phyloP scores from a whole-genome alignment of 371 early-diverging fungal genomes.

The Mucor plumbeus region DNA sequence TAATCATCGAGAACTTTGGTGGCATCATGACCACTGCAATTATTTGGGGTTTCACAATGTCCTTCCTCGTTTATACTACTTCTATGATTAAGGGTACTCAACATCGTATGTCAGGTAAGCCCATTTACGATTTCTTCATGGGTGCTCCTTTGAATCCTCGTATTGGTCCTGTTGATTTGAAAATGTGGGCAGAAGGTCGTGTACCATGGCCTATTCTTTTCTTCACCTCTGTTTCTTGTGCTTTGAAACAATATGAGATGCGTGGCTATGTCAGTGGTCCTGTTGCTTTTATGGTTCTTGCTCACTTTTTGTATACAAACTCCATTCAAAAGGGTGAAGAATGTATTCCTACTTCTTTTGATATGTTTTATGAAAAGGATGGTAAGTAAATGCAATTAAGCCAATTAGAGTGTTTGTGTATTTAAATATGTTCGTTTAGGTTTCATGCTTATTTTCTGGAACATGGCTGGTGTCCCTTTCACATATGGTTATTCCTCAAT shows the following conservation, averaged over 20 bases:
- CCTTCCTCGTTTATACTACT: conserved; percentile 47
- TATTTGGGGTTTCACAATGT: conserved; percentile 60
- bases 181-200: conserved; percentile 87
- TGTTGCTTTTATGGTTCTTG: conserved; percentile 74
- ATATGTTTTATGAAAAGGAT: conserved; percentile 65
- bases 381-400: conserved; percentile 34
- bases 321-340: conserved; percentile 82
- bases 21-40: conserved; percentile 64
- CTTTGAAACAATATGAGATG: conserved; percentile 74
- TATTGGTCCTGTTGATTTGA: conserved; percentile 75
- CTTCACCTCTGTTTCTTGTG: conserved; percentile 68
- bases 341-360: conserved; percentile 79
- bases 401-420: not conserved
- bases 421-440: conserved; percentile 32
- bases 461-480: conserved; percentile 67
- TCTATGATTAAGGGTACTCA: conserved; percentile 42
- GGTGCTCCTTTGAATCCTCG: conserved; percentile 82
- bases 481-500: conserved; percentile 63
- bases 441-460: conserved; percentile 68
- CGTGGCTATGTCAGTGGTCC: conserved; percentile 69
- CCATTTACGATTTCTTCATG: conserved; percentile 82
- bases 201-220: conserved; percentile 76
- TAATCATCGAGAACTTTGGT: conserved; percentile 69
- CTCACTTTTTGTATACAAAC: conserved; percentile 75
- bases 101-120: conserved; percentile 75